Evolutionary conservation across 2,329 filamentous ascomycete species (phyloP).

Genomic region (Domatiomyces catenatus): DNA sequence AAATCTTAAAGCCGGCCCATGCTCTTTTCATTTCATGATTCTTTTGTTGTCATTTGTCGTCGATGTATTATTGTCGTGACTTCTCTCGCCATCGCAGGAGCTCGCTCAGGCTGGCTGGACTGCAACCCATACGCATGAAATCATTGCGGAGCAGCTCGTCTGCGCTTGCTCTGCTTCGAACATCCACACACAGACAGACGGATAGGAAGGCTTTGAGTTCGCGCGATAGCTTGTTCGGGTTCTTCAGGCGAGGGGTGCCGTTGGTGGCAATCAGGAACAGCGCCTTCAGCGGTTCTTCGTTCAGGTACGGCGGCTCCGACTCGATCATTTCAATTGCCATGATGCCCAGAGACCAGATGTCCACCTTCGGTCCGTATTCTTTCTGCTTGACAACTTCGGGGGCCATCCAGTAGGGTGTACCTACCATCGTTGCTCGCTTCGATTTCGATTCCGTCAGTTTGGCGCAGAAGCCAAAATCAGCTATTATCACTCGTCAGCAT

Average conservation of each 20-base stretch:
- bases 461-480: constrained; percentile 92
- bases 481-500: neutral
- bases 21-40: neutral
- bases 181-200: constrained; percentile 90
- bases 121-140: constrained; percentile 85
- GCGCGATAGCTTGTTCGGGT: constrained; percentile 93
- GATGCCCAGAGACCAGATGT: constrained; percentile 96
- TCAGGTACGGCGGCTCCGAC: constrained; percentile 91
- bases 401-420: constrained; percentile 99
- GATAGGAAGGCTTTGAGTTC: constrained; percentile 95
- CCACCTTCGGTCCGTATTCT: constrained; percentile 95
- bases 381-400: constrained; percentile 94
- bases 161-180: constrained; percentile 83
- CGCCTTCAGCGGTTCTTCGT: constrained; percentile 81
- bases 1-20: neutral
- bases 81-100: constrained; percentile 55
- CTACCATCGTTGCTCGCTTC: constrained; percentile 98
- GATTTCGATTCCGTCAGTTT: constrained; percentile 95
- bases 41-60: no score
- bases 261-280: constrained; percentile 95
- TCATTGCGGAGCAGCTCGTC: constrained; percentile 81
- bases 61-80: constrained; percentile 11
- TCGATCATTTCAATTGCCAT: constrained; percentile 99
- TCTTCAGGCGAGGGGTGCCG: constrained; percentile 87
- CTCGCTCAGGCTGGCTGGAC: constrained; percentile 65